Evolutionary conservation across 305 asterid species (phyloP).

Genomic region (Fraxinus sp.): DNA sequence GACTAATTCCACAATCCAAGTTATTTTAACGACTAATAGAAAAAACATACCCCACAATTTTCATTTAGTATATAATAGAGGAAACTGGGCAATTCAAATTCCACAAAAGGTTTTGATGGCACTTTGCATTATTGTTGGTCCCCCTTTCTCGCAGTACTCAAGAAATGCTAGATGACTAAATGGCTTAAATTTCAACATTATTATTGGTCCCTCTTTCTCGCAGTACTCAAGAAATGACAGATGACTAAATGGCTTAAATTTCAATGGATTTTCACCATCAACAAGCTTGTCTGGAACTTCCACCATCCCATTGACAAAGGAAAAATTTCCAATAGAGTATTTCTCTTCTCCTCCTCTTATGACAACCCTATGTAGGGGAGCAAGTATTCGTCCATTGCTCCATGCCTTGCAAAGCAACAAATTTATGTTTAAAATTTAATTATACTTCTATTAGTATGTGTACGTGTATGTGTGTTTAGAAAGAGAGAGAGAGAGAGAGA

Average conservation of each 20-base stretch:
- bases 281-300: slow-evolving; percentile 47
- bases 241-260: slow-evolving; percentile 31
- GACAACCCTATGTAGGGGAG: slow-evolving; percentile 48
- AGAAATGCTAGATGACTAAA: no score
- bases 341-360: slow-evolving; percentile 39
- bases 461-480: not conserved
- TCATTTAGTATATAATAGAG: not conserved
- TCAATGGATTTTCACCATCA: slow-evolving; percentile 52
- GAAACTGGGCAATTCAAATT: slow-evolving; percentile 21
- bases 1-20: not conserved
- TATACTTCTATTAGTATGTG: not conserved
- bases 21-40: no score
- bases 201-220: slow-evolving; percentile 28
- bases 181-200: slow-evolving; percentile 43
- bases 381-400: slow-evolving; percentile 47
- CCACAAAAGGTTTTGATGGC: slow-evolving; percentile 55
- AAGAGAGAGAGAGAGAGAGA: not conserved
- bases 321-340: slow-evolving; percentile 40
- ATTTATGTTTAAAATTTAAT: not conserved
- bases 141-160: not conserved
- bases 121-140: slow-evolving; percentile 39
- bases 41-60: not conserved
- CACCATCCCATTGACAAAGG: slow-evolving; percentile 40
- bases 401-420: slow-evolving; percentile 39
- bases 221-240: no score